Base-by-base conservation (phyloP, 257 asterid species). In the Solanum rostratum region DNA sequence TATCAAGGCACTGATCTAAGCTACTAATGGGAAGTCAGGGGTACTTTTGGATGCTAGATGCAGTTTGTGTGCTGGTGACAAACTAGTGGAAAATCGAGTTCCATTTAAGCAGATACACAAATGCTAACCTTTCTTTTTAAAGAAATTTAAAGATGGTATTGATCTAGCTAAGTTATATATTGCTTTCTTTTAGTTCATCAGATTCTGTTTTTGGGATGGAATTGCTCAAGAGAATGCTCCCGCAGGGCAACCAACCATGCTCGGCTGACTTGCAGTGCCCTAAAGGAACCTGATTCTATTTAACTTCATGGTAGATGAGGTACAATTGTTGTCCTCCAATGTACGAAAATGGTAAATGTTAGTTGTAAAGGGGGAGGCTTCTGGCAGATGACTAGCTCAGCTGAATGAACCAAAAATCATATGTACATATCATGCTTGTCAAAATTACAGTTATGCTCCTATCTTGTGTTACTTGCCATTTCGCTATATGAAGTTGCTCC, bases 151-250 rank as follows among this genome's bases (percentile, higher is more conserved):
- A 87, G 87, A 82, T 84, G 87, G 81, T 88, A 85, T 65, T 83
- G 85, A 88, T 87, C 90, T 88, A 88, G 91, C 88, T 92, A 91
- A 91, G 91, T 89, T 90, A 86, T 89, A 89, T 88, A 79, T 89
- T 93, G 89, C 91, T 90, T 93, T 91, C 86, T 91, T 90, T 86
- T 85, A 95, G 99, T 90, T 94, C 98, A 85, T 94, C 99, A 84
- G 98, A 97, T 88, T 94, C 99, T 78, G 97, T 98, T 13, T 97
- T 97, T 81, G 99, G 99, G 86, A 97, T 95, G 92, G 98, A 94
- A 85, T 89, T 97, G 95, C 90, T 97, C 84, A 97, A 95, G 93
- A 91, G 98, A 93, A 97, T 97, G 96, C 98, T 97, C 87, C 98
- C 93, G 87, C 98, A 30, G 97, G 99, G 83, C 98, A 93, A 84